Evolutionary conservation across 192 early-diverging fungal genomes (phyloP).

Genomic region (Coemansia sp.): DNA sequence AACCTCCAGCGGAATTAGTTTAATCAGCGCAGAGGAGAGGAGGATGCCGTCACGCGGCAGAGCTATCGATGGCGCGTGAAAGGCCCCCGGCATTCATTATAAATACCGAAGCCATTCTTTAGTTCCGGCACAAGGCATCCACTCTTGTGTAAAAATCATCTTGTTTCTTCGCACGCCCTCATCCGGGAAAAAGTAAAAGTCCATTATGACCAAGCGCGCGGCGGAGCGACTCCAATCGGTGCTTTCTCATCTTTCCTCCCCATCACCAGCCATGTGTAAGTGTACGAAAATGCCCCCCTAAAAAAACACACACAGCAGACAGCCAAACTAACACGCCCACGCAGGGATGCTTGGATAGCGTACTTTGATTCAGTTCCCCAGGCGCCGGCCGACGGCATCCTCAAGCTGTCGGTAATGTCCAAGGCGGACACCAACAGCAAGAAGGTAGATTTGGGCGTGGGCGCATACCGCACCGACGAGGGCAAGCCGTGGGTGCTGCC

Average conservation of each 20-base stretch:
- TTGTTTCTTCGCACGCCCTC: too few species aligned
- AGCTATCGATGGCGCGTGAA: too few species aligned
- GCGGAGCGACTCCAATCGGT: constrained; percentile 12
- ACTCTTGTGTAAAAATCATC: too few species aligned
- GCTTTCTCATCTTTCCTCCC: constrained; percentile 30
- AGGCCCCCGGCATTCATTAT: too few species aligned
- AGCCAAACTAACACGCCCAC: neutral
- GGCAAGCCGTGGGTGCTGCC: constrained; percentile 95
- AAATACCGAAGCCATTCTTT: too few species aligned
- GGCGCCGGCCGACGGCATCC: constrained; percentile 88
- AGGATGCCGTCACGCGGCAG: too few species aligned
- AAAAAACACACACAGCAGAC: neutral
- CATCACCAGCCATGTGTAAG: constrained; percentile 27
- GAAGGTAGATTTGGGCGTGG: constrained; percentile 94
- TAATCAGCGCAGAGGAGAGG: too few species aligned
- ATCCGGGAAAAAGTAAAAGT: too few species aligned
- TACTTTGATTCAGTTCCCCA: constrained; percentile 38
- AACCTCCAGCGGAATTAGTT: too few species aligned
- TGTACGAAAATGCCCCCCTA: too few species aligned
- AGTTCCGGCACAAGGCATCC: too few species aligned
- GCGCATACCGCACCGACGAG: constrained; percentile 88
- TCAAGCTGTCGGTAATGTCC: constrained; percentile 79
- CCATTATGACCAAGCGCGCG: too few species aligned
- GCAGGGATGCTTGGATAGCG: constrained; percentile 2
- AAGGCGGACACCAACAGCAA: constrained; percentile 70